phyloP scores from a whole-genome alignment of 345 rosid genomes.

The Linum lewisii region DNA sequence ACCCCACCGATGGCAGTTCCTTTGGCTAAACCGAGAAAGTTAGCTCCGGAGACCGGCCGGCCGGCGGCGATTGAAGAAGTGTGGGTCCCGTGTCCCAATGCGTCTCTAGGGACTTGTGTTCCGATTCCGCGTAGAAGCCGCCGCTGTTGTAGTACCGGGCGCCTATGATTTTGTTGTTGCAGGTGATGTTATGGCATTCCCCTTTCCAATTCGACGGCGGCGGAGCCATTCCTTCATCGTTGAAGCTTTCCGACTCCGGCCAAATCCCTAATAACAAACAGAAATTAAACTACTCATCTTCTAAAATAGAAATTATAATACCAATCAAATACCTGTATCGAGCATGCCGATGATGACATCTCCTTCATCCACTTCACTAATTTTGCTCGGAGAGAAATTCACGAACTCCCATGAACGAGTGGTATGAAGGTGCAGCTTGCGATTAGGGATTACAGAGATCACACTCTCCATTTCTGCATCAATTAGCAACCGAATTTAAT shows the following conservation, averaged over 20 bases:
- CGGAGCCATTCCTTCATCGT: conserved; percentile 8
- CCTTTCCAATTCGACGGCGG: conserved; percentile 9
- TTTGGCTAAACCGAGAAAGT: conserved; percentile 4
- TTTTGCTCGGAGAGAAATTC: background rate
- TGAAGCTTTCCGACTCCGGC: conserved; percentile 10
- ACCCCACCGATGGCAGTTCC: conserved; percentile 7
- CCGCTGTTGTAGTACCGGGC: conserved; percentile 7
- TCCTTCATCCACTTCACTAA: background rate
- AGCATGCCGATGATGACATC: conserved; percentile 7
- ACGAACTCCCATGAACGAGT: conserved; percentile 10
- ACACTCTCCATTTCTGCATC: conserved; percentile 3
- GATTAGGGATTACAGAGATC: conserved; percentile 6
- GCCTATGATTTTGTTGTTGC: conserved; percentile 9
- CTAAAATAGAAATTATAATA: too few relatives aligned
- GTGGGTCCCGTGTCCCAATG: conserved; percentile 4
- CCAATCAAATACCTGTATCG: conserved; percentile 5
- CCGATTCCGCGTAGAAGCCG: background rate
- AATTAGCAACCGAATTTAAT: too few relatives aligned
- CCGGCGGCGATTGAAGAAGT: conserved; percentile 6
- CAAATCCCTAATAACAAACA: conserved; percentile 1
- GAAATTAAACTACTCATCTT: background rate
- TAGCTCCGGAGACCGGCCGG: background rate
- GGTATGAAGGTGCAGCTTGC: background rate
- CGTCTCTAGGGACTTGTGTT: conserved; percentile 1
- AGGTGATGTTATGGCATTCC: conserved; percentile 3